phyloP scores from a whole-genome alignment of 2,329 filamentous ascomycete genomes.

The Xylariales sp. region DNA sequence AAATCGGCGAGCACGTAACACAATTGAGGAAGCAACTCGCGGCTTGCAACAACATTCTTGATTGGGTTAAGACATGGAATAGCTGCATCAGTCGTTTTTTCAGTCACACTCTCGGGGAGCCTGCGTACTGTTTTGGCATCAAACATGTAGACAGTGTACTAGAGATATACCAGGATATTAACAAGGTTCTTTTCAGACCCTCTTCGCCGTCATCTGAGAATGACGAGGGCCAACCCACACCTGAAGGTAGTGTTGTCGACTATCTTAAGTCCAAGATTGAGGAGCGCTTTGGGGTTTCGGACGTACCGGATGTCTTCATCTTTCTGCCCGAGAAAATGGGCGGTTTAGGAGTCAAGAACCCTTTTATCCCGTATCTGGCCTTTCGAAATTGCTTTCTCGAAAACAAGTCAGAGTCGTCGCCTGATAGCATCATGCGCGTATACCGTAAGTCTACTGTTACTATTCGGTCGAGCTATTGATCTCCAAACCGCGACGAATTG shows the following conservation, averaged over 20 bases:
- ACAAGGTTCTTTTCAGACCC: conserved; percentile 53
- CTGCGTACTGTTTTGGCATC: conserved; percentile 58
- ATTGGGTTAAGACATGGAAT: conserved; percentile 59
- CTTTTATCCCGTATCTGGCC: conserved; percentile 56
- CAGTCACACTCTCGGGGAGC: conserved; percentile 58
- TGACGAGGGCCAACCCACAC: conserved; percentile 1
- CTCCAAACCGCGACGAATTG: not conserved
- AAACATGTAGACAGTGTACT: conserved; percentile 59
- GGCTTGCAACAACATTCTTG: conserved; percentile 59
- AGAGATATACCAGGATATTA: conserved; percentile 55
- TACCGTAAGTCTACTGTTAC: conserved; percentile 20
- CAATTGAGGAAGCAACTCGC: conserved; percentile 67
- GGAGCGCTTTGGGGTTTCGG: conserved; percentile 51
- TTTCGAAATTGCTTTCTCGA: conserved; percentile 47
- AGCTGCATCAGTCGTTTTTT: conserved; percentile 60
- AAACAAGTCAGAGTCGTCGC: not conserved
- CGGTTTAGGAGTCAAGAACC: conserved; percentile 60
- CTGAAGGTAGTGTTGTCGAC: conserved; percentile 45
- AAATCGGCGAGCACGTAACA: conserved; percentile 64
- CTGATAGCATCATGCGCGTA: conserved; percentile 21
- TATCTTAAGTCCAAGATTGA: conserved; percentile 49
- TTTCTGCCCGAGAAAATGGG: conserved; percentile 59
- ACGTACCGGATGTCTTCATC: conserved; percentile 60
- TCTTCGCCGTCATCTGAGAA: conserved; percentile 22
- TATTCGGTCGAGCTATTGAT: not conserved